phyloP scores from a whole-genome alignment of 148 eudicot species.

The Fagopyrum esculentum region DNA sequence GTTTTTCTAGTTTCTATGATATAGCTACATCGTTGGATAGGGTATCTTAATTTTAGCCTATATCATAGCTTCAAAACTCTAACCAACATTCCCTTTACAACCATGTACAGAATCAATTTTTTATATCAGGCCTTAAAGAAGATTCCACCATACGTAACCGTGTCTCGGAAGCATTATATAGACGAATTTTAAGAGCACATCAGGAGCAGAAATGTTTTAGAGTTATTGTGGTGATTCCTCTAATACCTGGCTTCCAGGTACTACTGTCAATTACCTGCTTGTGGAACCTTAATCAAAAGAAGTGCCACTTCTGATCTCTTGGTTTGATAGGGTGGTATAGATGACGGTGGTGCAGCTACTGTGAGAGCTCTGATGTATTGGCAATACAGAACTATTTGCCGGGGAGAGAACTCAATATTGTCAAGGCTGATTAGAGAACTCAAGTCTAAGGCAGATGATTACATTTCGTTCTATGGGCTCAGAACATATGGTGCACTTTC shows the following conservation, averaged over 20 bases:
- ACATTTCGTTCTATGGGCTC: slow-evolving; percentile 92
- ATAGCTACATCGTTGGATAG: background rate
- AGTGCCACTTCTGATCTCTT: slow-evolving; percentile 12
- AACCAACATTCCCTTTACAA: background rate
- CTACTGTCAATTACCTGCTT: slow-evolving; percentile 1
- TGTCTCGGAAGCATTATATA: slow-evolving; percentile 66
- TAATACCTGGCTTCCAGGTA: slow-evolving; percentile 98
- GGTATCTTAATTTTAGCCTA: background rate
- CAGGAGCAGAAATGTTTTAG: slow-evolving; percentile 74
- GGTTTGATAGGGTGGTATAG: slow-evolving; percentile 75
- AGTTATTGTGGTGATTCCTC: slow-evolving; percentile 84
- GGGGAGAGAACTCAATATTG: slow-evolving; percentile 80
- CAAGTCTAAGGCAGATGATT: slow-evolving; percentile 70
- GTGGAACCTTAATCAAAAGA: background rate
- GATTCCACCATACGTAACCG: slow-evolving; percentile 75
- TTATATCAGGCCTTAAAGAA: slow-evolving; percentile 91
- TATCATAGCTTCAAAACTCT: background rate
- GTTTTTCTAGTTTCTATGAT: background rate
- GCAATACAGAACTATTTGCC: slow-evolving; percentile 94
- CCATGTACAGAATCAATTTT: slow-evolving; percentile 84
- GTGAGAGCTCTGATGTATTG: slow-evolving; percentile 98
- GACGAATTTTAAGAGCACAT: slow-evolving; percentile 74
- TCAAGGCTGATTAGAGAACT: slow-evolving; percentile 56
- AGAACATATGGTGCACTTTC: slow-evolving; percentile 81
- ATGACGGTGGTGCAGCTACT: slow-evolving; percentile 97